Evolutionary conservation across 371 early-diverging fungal genomes (phyloP), one percentile per base, ranked within the genome.

Genomic region (Smittium culicis): DNA sequence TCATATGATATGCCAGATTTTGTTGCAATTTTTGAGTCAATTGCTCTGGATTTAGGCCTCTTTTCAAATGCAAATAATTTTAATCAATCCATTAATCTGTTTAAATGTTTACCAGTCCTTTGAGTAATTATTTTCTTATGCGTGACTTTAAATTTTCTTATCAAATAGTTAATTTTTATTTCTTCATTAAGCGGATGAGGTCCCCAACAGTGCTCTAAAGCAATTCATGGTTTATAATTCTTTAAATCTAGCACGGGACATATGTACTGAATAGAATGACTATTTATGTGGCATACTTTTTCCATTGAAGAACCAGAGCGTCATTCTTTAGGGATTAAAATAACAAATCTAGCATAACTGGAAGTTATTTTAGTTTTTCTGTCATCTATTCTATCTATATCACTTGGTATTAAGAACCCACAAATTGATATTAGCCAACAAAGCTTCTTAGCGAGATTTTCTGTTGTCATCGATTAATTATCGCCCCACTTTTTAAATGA

Each of bases 21-120:
- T 5, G 62, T 62, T 30, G 32, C 32, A 28, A 62, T 28, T 62
- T 16, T 62, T 17, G 62, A 62, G 3, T 31, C 62, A 16, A 62
- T 5, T 32, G 62, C 32, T 32, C 62, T 62, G 17, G 62, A 2
- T 30, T 30, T 62, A 16, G 32, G 17, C 14, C 16, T 30, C 62
- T 8, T 62, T 30, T 8, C 8, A 30, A 16, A 62, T 62, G 8
- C 20, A 28, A 25, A 62, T 32, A 25, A 62, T 8, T 3, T 32
- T 35, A 8, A 62, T 62, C 24, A 62, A 62, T 16, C 11, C 32
- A 5, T 30, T 30, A 16, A 62, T 62, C 11, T 20, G 5, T 30
- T 62, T 62, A 25, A n/a, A n/a, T n/a, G n/a, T n/a, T n/a, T n/a
- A n/a, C n/a, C 62, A 28, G 20, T 62, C 62, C 32, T 62, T 62